Conservation (phyloP, 1,284 basidiomycete genomes). For the Tausonia pullulans region DNA sequence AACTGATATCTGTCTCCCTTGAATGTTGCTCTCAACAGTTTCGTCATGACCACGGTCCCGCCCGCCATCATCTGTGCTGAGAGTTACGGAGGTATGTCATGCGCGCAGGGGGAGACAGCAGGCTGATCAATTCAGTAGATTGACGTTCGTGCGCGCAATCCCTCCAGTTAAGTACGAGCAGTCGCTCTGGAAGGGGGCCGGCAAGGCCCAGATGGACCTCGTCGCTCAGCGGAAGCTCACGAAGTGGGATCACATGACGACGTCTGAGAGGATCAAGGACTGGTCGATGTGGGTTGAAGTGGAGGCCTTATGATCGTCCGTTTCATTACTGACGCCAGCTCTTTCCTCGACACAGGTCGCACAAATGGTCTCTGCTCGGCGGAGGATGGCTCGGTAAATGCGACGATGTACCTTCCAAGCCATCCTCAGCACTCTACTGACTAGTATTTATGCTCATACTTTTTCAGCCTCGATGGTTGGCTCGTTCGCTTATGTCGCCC, state of each 20-base stretch:
- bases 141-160: too few species aligned
- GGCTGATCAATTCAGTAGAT: too few species aligned
- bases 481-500: constrained; percentile 1
- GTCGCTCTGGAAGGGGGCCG: constrained; percentile 7
- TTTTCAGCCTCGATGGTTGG: constrained; percentile 4
- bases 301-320: neutral
- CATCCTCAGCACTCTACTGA: neutral
- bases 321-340: neutral
- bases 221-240: neutral
- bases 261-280: too few species aligned
- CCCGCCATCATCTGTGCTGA: neutral
- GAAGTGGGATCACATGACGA: neutral
- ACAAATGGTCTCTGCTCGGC: constrained; percentile 6
- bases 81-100: neutral
- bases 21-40: neutral
- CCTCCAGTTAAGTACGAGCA: neutral
- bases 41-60: constrained; percentile 1
- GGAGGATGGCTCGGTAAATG: constrained; percentile 12
- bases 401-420: neutral
- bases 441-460: neutral
- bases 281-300: neutral
- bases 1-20: neutral
- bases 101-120: too few species aligned
- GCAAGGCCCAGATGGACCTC: neutral
- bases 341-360: neutral